These are phyloP conservation scores for Rosellinia necatrix DNA, from an alignment of 2,329 filamentous ascomycete genomes.

Conservation along the genomic window DNA sequence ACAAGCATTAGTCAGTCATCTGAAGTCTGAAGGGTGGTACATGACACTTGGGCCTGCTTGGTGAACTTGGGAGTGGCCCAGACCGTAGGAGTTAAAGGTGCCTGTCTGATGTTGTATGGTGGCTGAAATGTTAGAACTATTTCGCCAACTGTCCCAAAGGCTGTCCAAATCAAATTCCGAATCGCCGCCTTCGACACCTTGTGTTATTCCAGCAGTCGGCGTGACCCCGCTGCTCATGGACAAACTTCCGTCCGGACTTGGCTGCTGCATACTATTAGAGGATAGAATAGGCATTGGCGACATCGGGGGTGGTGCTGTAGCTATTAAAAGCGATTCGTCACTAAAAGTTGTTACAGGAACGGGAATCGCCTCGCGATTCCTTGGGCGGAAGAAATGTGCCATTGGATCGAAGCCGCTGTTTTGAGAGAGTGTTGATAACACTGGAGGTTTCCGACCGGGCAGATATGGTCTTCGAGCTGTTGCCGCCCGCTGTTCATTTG, in stretches of 20 bases:
- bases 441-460: conserved; percentile 35
- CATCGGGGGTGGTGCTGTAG: conserved; percentile 18
- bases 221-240: conserved; percentile 34
- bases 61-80: conserved; percentile 23
- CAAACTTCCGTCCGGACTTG: conserved; percentile 39
- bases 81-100: conserved; percentile 7
- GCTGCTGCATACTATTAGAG: conserved; percentile 36
- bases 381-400: conserved; percentile 36
- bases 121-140: conserved; percentile 5
- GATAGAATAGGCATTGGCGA: conserved; percentile 32
- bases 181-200: conserved; percentile 39
- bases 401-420: conserved; percentile 37
- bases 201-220: conserved; percentile 26
- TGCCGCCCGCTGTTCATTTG: conserved; percentile 41
- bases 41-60: conserved; percentile 25
- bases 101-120: conserved; percentile 1
- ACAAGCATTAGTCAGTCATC: conserved; percentile 9
- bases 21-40: conserved; percentile 26
- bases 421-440: conserved; percentile 37
- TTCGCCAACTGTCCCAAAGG: conserved; percentile 25
- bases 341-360: conserved; percentile 24
- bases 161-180: conserved; percentile 27
- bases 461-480: conserved; percentile 33
- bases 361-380: conserved; percentile 23
- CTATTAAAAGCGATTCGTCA: conserved; percentile 24